These are phyloP conservation scores for Omphalotus olearius DNA, from an alignment of 1,284 basidiomycete species.

Conservation along the genomic window DNA sequence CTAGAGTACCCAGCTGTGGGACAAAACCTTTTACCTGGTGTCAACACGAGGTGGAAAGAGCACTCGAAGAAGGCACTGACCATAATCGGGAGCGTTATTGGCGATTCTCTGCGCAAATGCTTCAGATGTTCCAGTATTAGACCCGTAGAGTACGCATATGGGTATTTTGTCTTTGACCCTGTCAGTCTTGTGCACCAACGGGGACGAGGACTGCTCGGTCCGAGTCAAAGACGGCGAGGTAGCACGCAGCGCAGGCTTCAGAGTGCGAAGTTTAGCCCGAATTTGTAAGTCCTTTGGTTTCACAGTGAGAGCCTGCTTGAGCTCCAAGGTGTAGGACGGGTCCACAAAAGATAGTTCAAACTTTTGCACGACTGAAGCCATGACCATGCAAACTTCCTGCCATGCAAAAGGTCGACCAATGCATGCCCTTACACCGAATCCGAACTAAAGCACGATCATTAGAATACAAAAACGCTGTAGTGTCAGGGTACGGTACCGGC, in stretches of 20 bases:
- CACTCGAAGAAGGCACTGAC: conserved; percentile 20
- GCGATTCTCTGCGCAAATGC: conserved; percentile 46
- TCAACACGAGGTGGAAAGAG: background rate
- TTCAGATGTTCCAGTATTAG: conserved; percentile 49
- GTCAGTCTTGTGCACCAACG: background rate
- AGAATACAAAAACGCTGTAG: background rate
- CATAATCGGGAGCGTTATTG: conserved; percentile 34
- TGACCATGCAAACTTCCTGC: conserved; percentile 42
- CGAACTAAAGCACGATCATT: conserved; percentile 15
- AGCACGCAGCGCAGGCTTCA: conserved; percentile 3
- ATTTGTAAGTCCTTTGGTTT: conserved; percentile 43
- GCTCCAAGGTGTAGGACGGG: conserved; percentile 30
- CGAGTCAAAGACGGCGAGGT: background rate
- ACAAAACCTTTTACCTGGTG: conserved; percentile 31
- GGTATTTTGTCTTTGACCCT: conserved; percentile 16
- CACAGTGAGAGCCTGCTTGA: conserved; percentile 38
- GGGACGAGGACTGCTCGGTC: background rate
- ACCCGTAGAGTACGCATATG: conserved; percentile 42
- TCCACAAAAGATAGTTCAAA: conserved; percentile 42
- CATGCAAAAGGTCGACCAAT: conserved; percentile 45
- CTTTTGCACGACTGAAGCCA: conserved; percentile 38
- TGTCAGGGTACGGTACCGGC: conserved; percentile 26
- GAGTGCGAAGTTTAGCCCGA: conserved; percentile 27
- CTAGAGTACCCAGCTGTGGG: conserved; percentile 37
- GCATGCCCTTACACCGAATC: conserved; percentile 38